Evolutionary conservation across 768 basidiomycete species (phyloP), one percentile per base, ranked within the genome.

Genomic region (Xanthoconium stramineum): DNA sequence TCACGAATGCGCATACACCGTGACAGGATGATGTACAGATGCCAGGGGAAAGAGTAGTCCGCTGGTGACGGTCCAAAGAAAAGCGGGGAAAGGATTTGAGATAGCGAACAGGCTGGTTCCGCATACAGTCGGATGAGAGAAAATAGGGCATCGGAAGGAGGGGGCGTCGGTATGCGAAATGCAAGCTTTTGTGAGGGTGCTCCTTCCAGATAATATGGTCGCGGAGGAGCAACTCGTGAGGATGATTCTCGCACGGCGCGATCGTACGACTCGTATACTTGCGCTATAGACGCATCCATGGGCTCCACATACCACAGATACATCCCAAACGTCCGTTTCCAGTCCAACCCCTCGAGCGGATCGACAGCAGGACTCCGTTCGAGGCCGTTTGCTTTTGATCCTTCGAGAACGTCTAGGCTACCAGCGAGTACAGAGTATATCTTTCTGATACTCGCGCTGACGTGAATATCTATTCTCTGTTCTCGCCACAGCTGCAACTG

Each of bases 301-400:
- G 83, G 79, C 42, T 86, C 80, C 1, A 84, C 85, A 69, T 86
- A 98, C 97, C 97, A 99, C 33, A 98, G 74, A 58, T 87, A 86
- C 43, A 98, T 74, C 3, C 92, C 97, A 67, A 98, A 91, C 1
- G 87, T 86, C 19, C 94, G 84, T 69, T 94, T 95, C 97, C 97
- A 99, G 68, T 97, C 95, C 51, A 98, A 72, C 0, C 83, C 89
- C 50, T 85, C 75, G 17, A 84, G 77, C 6, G 97, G 76, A 53
- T 83, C 75, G 29, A 91, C 66, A 53, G 87, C 84, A 13, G 76
- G 68, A 65, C 78, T 78, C 45, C 80, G 81, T 60, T 79, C 77
- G 24, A 79, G 62, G 17, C 81, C 83, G 29, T 76, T 75, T 3
- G 81, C 80, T 57, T 73, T 77, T 48, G 77, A 80, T 32, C 80